These are phyloP conservation scores for Malus fusca DNA, from an alignment of 306 rosid species.

Conservation along the genomic window DNA sequence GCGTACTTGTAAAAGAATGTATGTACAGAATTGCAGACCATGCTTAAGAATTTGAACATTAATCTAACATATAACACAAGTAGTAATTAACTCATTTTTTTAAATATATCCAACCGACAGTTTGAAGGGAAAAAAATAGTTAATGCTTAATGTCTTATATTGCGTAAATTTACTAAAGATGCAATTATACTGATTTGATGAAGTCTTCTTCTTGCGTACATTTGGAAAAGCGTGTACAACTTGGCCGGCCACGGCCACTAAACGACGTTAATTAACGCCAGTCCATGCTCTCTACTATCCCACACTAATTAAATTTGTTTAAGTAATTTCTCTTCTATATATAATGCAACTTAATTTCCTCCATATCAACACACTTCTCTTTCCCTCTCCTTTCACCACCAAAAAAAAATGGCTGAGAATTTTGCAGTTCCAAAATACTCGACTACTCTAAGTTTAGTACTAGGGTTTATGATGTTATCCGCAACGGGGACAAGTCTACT, in stretches of 20 bases:
- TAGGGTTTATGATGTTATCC: not conserved
- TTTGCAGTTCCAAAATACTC: not conserved
- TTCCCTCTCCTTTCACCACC: not conserved
- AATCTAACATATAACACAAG: not conserved
- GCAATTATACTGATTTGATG: not conserved
- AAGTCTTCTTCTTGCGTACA: slow-evolving; percentile 1
- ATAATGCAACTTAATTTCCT: not conserved
- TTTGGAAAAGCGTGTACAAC: slow-evolving; percentile 13
- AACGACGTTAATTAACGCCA: not conserved
- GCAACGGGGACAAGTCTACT: not conserved
- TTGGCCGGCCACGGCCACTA: slow-evolving; percentile 13
- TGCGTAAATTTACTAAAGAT: slow-evolving; percentile 2
- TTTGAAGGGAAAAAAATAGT: not conserved
- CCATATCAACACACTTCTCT: not conserved
- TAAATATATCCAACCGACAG: not conserved
- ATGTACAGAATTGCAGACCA: not conserved
- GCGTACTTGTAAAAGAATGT: not conserved
- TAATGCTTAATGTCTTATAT: not conserved
- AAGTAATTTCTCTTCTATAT: not conserved
- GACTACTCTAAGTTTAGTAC: not conserved
- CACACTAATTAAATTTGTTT: not conserved
- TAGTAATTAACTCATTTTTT: not conserved
- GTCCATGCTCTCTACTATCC: not conserved
- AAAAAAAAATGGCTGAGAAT: not conserved
- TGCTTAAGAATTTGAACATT: not conserved